Conservation (phyloP, 73 alveolate genomes). For the Paramecium octaurelia region DNA sequence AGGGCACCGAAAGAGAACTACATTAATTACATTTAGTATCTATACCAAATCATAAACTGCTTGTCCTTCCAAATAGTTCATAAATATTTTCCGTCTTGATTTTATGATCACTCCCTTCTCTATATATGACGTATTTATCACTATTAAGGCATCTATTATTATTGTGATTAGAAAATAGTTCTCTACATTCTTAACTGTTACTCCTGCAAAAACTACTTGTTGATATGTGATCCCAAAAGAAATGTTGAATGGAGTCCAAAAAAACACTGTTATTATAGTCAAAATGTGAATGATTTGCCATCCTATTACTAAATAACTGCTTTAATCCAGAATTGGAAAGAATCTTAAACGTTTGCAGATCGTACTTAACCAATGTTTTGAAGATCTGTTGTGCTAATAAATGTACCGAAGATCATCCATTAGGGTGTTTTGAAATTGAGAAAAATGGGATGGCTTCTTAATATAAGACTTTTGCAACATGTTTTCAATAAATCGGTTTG, state of each 20-base stretch:
- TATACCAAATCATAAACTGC: conserved; percentile 65
- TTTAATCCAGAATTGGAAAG: conserved; percentile 16
- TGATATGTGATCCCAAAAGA: conserved; percentile 23
- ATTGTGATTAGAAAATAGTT: background rate
- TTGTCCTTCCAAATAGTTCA: conserved; percentile 66
- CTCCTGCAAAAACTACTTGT: background rate
- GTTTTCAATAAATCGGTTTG: conserved; percentile 10
- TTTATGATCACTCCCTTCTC: conserved; percentile 70
- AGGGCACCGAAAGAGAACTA: background rate
- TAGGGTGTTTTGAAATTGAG: background rate
- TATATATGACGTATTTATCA: conserved; percentile 74
- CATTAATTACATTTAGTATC: conserved; percentile 40
- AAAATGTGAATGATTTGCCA: conserved; percentile 20
- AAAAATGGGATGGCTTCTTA: background rate
- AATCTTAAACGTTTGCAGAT: background rate
- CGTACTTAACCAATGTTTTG: background rate
- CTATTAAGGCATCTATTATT: conserved; percentile 65
- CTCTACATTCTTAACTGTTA: background rate
- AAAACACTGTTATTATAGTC: background rate
- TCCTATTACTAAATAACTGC: background rate
- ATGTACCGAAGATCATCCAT: conserved; percentile 14
- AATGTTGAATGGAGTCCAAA: conserved; percentile 39
- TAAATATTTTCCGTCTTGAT: conserved; percentile 67
- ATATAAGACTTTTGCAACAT: background rate
- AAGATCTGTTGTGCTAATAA: background rate